Percentiles rank a stretch among this genome's conserved stretches.
Evolutionary conservation across 2,329 filamentous ascomycete genomes (phyloP).

Genomic region (Clonostachys rhizophaga): DNA sequence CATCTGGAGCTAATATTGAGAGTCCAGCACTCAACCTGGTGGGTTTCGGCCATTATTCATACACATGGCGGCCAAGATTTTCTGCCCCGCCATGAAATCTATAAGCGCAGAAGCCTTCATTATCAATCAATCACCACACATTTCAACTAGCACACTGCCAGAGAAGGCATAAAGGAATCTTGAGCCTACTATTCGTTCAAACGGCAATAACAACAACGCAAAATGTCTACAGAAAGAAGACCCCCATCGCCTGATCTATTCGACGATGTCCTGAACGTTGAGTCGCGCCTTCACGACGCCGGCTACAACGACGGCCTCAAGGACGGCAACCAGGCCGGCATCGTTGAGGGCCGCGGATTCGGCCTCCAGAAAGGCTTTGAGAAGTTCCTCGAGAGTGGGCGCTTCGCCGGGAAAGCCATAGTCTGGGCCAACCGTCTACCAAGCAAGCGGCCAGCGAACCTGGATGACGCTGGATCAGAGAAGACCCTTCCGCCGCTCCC

Average conservation of each 20-base stretch:
- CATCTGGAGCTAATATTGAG: too few species aligned
- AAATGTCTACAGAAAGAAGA: too few species aligned
- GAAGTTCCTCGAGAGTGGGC: conserved; percentile 80
- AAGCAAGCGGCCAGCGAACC: background rate
- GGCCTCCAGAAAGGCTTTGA: conserved; percentile 91
- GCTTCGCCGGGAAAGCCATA: conserved; percentile 70
- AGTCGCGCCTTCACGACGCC: conserved; percentile 72
- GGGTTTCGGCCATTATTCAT: too few species aligned
- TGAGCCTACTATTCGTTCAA: too few species aligned
- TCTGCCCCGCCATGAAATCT: too few species aligned
- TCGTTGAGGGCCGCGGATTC: conserved; percentile 83
- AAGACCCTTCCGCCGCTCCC: conserved; percentile 30
- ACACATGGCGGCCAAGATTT: too few species aligned
- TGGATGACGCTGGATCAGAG: background rate
- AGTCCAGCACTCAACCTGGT: too few species aligned
- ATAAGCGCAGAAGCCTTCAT: background rate
- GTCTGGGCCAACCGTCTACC: conserved; percentile 77
- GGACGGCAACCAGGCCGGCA: conserved; percentile 75
- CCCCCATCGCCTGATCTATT: conserved; percentile 34
- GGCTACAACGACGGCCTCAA: conserved; percentile 71
- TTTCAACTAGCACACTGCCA: background rate
- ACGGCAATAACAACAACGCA: too few species aligned
- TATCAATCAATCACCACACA: background rate
- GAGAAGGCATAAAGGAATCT: too few species aligned
- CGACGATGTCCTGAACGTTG: conserved; percentile 53